Conservation (phyloP, 306 rosid species). For the Luffa aegyptiaca region DNA sequence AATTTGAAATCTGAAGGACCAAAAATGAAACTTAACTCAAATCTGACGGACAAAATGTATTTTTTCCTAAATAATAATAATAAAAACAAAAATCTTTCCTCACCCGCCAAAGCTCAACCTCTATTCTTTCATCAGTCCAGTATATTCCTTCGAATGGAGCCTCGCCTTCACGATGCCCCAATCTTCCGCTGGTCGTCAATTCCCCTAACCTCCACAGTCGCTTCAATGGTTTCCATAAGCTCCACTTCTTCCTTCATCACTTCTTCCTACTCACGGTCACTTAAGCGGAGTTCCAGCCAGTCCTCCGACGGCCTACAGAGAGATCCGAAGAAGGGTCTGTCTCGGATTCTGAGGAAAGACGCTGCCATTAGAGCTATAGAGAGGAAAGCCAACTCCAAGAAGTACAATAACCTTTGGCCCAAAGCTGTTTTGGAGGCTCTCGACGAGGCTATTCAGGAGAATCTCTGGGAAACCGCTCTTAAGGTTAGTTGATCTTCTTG, state of each 20-base stretch:
- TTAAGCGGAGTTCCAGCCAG: constrained; percentile 32
- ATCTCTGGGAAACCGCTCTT: constrained; percentile 53
- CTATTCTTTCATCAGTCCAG: background rate
- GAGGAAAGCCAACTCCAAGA: constrained; percentile 53
- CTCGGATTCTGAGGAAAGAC: constrained; percentile 75
- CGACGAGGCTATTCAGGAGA: constrained; percentile 50
- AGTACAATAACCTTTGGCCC: constrained; percentile 64
- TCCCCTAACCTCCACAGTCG: constrained; percentile 9
- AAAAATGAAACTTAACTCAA: too few species aligned
- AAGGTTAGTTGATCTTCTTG: constrained; percentile 26
- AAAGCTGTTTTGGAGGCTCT: constrained; percentile 74
- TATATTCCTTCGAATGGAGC: background rate
- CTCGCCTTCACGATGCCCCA: background rate
- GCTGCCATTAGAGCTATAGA: constrained; percentile 61
- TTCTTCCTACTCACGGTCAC: constrained; percentile 16
- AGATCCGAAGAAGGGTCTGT: constrained; percentile 50
- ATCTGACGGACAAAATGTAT: too few species aligned
- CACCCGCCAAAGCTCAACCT: background rate
- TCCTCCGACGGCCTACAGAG: constrained; percentile 33
- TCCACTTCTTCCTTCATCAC: background rate
- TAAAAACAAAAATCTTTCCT: background rate
- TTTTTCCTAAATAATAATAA: too few species aligned
- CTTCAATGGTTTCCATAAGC: constrained; percentile 19
- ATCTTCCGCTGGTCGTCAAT: background rate
- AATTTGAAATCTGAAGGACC: too few species aligned